Base-by-base conservation (phyloP, 2,329 filamentous ascomycete genomes). In the Akanthomyces dipterigenus region DNA sequence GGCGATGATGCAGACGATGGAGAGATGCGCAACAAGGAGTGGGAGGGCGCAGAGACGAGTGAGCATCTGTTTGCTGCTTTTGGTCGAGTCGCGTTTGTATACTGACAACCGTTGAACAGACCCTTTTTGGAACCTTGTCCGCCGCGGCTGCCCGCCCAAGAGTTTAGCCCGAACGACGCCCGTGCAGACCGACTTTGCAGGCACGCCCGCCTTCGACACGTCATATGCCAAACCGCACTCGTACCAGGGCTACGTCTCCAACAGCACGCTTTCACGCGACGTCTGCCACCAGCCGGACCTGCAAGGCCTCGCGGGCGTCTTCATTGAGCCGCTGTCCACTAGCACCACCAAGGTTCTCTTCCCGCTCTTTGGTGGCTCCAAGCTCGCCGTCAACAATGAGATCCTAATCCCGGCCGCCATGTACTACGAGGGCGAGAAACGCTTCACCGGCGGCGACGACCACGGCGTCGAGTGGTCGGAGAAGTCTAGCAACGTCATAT, bases 391-490 rank as follows among this genome's bases (percentile, higher is more conserved):
- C 64, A 89, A 89, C 75, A 89, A 87, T 68, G 87, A 89, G 65
- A 88, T 89, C 63, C 77, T 89, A 16, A 81, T 89, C 18, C 87
- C 87, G 0, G 85, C 87, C 1, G 84, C 86, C 55, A 88, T 88
- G 80, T 89, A 89, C 72, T 88, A 85, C 80, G 79, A 79, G 62
- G 79, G 82, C 20, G 84, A 88, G 58, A 80, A 83, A 53, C 79
- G 85, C 2, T 89, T 88, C 69, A 82, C 79, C 0, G 86, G 84
- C 40, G 78, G 79, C 36, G 74, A 75, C n/a, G 74, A 80, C 26
- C 79, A 80, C 31, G 84, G 84, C 48, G 70, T 78, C 0, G 68
- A 77, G 3, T 88, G 87, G 87, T 69, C 76, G 6, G 70, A 78
- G n/a, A 90, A 89, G 72, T 60, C 70, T 1, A 73, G 80, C 64